Percentiles rank a stretch among this genome's conserved stretches.
phyloP scores from a whole-genome alignment of 1,284 basidiomycete genomes.

The Cutaneotrichosporon arboriforme region DNA sequence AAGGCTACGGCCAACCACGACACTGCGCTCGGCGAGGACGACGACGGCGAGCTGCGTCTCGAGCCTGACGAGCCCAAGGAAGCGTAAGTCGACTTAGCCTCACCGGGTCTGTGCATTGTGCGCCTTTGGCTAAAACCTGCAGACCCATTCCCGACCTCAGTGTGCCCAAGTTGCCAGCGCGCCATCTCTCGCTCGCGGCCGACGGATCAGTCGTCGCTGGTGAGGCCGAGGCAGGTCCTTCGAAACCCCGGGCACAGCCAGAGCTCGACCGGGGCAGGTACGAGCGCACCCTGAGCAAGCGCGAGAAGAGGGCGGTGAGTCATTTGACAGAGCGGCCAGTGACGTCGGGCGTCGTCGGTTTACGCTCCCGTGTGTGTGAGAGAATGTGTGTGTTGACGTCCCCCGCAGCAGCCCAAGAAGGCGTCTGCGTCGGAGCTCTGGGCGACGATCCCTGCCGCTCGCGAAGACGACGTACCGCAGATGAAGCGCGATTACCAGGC shows the following conservation, averaged over 20 bases:
- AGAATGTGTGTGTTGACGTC: conserved; percentile 49
- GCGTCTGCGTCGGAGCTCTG: conserved; percentile 76
- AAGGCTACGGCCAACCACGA: not conserved
- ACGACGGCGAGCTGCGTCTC: conserved; percentile 37
- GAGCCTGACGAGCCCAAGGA: conserved; percentile 44
- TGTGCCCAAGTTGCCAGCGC: conserved; percentile 53
- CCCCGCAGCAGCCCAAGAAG: conserved; percentile 53
- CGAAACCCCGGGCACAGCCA: conserved; percentile 14
- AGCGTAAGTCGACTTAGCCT: conserved; percentile 42
- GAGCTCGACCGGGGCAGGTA: conserved; percentile 52
- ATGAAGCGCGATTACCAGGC: conserved; percentile 90
- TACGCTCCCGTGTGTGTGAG: conserved; percentile 51
- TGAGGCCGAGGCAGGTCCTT: conserved; percentile 7
- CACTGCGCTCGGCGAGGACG: conserved; percentile 29
- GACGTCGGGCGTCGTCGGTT: too few species aligned
- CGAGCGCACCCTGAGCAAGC: conserved; percentile 35
- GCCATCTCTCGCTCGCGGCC: conserved; percentile 51
- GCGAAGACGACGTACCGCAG: conserved; percentile 71
- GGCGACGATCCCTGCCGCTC: conserved; percentile 85
- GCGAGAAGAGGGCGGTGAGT: conserved; percentile 41
- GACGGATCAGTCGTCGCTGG: conserved; percentile 31
- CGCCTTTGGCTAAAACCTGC: conserved; percentile 11
- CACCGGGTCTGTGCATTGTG: not conserved
- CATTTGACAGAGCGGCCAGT: too few species aligned
- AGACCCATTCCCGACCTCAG: conserved; percentile 53